phyloP scores from a whole-genome alignment of 176 grass and related monocot species.

The Rhynchospora breviuscula region DNA sequence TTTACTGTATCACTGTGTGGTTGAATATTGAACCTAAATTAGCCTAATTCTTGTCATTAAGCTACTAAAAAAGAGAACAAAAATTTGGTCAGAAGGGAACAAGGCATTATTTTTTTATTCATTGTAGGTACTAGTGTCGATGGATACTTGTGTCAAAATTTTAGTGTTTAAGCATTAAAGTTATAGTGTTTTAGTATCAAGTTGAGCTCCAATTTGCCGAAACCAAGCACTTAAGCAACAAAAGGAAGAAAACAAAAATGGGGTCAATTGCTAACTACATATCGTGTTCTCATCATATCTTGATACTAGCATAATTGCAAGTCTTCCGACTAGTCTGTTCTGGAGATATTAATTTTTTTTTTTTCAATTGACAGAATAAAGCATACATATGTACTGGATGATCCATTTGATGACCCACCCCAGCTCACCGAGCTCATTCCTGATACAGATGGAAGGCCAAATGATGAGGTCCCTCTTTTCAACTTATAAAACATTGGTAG shows the following conservation, averaged over 20 bases:
- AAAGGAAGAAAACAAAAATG: background rate
- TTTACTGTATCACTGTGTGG: background rate
- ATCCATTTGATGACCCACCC: constrained; percentile 92
- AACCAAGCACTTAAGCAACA: background rate
- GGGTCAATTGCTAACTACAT: background rate
- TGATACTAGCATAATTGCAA: background rate
- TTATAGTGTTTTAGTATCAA: background rate
- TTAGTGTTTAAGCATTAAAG: background rate
- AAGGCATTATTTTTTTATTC: background rate
- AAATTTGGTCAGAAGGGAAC: background rate
- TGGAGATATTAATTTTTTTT: background rate
- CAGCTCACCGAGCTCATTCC: constrained; percentile 81
- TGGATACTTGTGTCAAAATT: background rate
- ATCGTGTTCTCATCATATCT: background rate
- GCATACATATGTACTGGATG: constrained; percentile 93
- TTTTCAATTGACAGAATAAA: constrained; percentile 63
- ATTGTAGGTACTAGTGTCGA: background rate
- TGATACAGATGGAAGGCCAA: constrained; percentile 72
- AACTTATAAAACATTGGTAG: background rate
- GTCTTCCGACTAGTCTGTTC: background rate
- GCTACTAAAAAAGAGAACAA: background rate
- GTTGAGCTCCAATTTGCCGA: background rate
- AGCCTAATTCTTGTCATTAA: background rate
- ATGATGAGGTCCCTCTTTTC: constrained; percentile 53
- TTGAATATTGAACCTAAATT: constrained; percentile 1